These are phyloP conservation scores for Talaromyces piceae DNA, from an alignment of 2,329 filamentous ascomycete genomes.

Conservation along the genomic window DNA sequence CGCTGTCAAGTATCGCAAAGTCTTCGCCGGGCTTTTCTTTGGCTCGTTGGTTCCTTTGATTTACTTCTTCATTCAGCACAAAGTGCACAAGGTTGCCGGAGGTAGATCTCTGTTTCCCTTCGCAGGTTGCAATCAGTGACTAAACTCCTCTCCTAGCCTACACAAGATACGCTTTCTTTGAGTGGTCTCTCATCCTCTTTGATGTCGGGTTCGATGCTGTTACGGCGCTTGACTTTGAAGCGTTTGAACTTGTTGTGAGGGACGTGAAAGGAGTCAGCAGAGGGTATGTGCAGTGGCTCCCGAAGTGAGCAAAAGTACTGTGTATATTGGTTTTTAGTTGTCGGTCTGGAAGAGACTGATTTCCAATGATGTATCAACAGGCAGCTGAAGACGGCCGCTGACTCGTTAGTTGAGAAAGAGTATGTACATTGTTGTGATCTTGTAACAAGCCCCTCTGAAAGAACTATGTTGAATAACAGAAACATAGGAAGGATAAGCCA, in stretches of 20 bases:
- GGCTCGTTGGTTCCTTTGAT: slow-evolving; percentile 81
- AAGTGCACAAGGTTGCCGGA: slow-evolving; percentile 87
- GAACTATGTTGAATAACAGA: slow-evolving; percentile 9
- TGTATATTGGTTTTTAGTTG: slow-evolving; percentile 29
- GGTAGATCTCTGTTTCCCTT: slow-evolving; percentile 50
- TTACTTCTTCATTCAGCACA: slow-evolving; percentile 98
- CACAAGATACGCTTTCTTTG: slow-evolving; percentile 95
- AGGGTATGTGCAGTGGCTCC: slow-evolving; percentile 98
- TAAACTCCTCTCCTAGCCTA: slow-evolving; percentile 58
- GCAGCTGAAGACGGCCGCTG: slow-evolving; percentile 42
- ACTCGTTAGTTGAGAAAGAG: slow-evolving; percentile 61
- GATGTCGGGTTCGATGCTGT: slow-evolving; percentile 96
- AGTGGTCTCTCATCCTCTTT: slow-evolving; percentile 90
- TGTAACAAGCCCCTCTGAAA: slow-evolving; percentile 3
- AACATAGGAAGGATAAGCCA: slow-evolving; percentile 64
- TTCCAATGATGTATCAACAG: slow-evolving; percentile 36
- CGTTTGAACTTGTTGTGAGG: slow-evolving; percentile 79
- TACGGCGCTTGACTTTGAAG: slow-evolving; percentile 82
- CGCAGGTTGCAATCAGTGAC: slow-evolving; percentile 2
- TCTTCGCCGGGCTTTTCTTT: slow-evolving; percentile 77
- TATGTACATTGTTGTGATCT: slow-evolving; percentile 41
- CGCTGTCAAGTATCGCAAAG: slow-evolving; percentile 83
- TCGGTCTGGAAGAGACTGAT: slow-evolving; percentile 28
- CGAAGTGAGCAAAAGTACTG: slow-evolving; percentile 64
- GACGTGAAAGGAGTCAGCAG: slow-evolving; percentile 86